Evolutionary conservation across 2,329 filamentous ascomycete species (phyloP), one percentile per base, ranked within the genome.

Genomic region (Ilyonectria mors-panacis): DNA sequence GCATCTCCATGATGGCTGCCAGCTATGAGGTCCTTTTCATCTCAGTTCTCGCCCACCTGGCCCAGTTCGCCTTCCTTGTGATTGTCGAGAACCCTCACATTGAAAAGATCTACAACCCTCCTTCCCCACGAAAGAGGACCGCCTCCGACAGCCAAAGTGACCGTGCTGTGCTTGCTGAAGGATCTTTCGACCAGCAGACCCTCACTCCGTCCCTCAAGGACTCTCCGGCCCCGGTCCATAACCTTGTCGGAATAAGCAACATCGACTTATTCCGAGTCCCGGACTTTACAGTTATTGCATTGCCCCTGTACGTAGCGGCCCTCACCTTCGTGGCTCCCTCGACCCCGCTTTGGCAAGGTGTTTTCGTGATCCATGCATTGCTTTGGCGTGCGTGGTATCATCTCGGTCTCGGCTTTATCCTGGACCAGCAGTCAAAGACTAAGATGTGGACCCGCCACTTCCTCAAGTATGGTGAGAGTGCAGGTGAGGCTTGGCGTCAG

Each of bases 381-480:
- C 75, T 89, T 17, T 97, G 95, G 94, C 92, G 96, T 51, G 79
- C 97, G 15, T 98, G 96, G 95, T 98, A 96, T 79, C 93, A 93
- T 12, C 82, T 96, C 61, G 96, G 96, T 26, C 88, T 99, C 28
- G 96, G 95, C 50, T 87, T 93, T 74, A 91, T 98, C 67, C 88
- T 99, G 54, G 91, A 94, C 75, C 87, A 89, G 62, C 96, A 99
- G 81, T 98, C 95, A 21, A 92, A 92, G 76, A 90, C 92, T 81
- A 98, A 98, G 84, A 91, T 93, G 80, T 98, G 96, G 94, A 98
- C 95, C 17, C 91, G 96, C 28, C 96, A 99, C 83, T 99, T 98
- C 78, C 89, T 99, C 82, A 99, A 99, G 80, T 98, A 92, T 76
- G 96, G 96, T 68, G 96, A 98, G 79, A 94, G 89, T 68, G 91